A percentile compares a stretch with the other conserved stretches of the same genome.
Conservation (phyloP, 805 yeast genomes). For the Candida manassasensis region DNA sequence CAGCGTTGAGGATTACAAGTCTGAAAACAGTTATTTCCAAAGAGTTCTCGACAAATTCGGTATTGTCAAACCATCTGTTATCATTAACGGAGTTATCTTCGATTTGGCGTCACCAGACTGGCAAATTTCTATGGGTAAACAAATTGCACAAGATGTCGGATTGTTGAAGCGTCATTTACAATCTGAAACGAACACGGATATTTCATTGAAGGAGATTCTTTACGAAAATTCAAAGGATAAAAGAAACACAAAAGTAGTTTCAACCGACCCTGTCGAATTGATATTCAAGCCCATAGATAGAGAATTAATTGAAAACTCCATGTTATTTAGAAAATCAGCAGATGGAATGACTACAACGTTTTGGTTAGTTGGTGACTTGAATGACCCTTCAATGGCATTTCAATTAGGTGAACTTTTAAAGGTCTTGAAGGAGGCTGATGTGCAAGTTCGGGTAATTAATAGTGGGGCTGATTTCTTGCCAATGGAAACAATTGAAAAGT, state of each 20-base stretch:
- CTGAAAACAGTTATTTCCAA: conserved; percentile 14
- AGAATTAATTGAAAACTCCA: conserved; percentile 22
- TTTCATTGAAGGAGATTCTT: conserved; percentile 34
- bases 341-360: conserved; percentile 18
- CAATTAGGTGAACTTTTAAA: conserved; percentile 42
- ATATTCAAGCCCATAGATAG: conserved; percentile 26
- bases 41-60: conserved; percentile 26
- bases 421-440: conserved; percentile 20
- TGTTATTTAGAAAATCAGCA: conserved; percentile 32
- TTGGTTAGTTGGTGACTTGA: conserved; percentile 60
- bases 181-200: conserved; percentile 4
- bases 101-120: conserved; percentile 47
- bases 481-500: conserved; percentile 5
- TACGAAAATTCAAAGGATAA: conserved; percentile 35
- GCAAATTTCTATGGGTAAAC: conserved; percentile 50
- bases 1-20: conserved; percentile 13
- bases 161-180: conserved; percentile 24
- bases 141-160: conserved; percentile 49
- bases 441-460: conserved; percentile 36
- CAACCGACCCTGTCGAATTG: conserved; percentile 28
- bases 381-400: conserved; percentile 26
- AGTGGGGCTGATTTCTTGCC: conserved; percentile 12
- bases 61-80: conserved; percentile 45
- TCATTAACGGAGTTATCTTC: conserved; percentile 70
- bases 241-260: conserved; percentile 43